phyloP scores from a whole-genome alignment of 495 filamentous ascomycete genomes.

The Penicillium parvum region DNA sequence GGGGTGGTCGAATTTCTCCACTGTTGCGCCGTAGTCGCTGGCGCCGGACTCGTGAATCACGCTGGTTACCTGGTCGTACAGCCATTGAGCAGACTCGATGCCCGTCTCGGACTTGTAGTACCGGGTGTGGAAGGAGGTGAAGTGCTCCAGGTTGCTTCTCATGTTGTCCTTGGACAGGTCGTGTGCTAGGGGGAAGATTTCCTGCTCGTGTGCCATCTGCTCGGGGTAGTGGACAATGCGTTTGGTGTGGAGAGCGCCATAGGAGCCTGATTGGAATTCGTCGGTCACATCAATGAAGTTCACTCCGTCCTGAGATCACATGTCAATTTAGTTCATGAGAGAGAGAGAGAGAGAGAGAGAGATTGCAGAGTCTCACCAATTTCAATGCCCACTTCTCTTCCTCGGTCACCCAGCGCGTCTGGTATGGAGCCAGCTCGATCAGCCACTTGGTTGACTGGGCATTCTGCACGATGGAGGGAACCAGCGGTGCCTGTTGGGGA shows the following conservation, averaged over 20 bases:
- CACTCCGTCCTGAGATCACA: conserved; percentile 65
- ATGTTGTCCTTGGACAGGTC: conserved; percentile 73
- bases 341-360: no score
- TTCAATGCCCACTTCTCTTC: conserved; percentile 91
- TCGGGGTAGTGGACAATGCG: conserved; percentile 56
- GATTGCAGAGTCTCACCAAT: no score
- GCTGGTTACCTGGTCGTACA: conserved; percentile 67
- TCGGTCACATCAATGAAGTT: conserved; percentile 97
- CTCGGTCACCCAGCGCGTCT: conserved; percentile 82
- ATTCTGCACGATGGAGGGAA: conserved; percentile 29
- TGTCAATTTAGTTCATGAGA: no score
- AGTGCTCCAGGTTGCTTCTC: conserved; percentile 68
- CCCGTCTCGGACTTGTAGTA: conserved; percentile 88
- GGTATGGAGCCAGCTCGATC: conserved; percentile 83
- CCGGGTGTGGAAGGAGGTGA: conserved; percentile 79
- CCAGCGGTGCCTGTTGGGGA: conserved; percentile 36
- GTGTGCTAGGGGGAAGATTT: conserved; percentile 61
- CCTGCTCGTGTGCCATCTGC: conserved; percentile 60
- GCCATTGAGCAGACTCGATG: conserved; percentile 84
- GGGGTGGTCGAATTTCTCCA: conserved; percentile 69
- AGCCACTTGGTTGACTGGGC: conserved; percentile 55
- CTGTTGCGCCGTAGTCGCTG: conserved; percentile 59
- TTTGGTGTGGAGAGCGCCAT: conserved; percentile 27
- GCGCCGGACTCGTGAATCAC: conserved; percentile 69
- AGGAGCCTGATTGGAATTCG: conserved; percentile 35